Evolutionary conservation across 1,284 basidiomycete genomes (phyloP).

Genomic region (Sphaerobolus stellatus): DNA sequence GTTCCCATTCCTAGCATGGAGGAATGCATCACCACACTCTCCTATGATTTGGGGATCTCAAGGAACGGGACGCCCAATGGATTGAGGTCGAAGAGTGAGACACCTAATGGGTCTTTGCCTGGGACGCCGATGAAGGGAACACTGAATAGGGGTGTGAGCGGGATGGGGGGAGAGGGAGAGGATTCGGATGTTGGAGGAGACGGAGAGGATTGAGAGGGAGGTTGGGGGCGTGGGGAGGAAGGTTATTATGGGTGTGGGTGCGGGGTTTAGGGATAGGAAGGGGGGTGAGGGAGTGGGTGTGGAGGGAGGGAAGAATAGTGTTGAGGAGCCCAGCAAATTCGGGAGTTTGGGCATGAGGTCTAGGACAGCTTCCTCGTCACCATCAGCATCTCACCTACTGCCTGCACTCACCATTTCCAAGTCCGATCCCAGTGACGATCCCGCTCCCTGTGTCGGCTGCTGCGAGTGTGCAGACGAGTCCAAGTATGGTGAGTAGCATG

Average conservation of each 20-base stretch:
- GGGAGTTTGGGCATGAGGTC: no score
- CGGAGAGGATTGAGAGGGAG: not conserved
- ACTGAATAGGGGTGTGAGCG: not conserved
- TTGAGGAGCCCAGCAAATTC: no score
- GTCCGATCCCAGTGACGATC: no score
- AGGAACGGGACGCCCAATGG: not conserved
- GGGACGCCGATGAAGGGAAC: not conserved
- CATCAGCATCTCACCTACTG: not conserved
- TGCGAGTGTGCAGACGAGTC: no score
- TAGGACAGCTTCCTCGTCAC: no score
- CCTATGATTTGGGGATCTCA: conserved; percentile 13
- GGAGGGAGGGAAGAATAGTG: not conserved
- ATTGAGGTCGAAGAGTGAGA: not conserved
- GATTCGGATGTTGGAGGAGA: not conserved
- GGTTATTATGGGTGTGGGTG: not conserved
- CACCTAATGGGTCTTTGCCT: not conserved
- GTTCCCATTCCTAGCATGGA: no score
- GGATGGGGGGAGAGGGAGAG: not conserved
- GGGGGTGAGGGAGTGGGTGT: not conserved
- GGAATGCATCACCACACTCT: no score
- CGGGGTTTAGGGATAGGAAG: no score
- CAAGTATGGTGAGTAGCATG: no score
- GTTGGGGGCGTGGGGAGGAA: not conserved
- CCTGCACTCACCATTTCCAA: not conserved
- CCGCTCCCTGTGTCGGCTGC: not conserved